phyloP scores from a whole-genome alignment of 306 rosid species.

The Castanopsis chinensis region DNA sequence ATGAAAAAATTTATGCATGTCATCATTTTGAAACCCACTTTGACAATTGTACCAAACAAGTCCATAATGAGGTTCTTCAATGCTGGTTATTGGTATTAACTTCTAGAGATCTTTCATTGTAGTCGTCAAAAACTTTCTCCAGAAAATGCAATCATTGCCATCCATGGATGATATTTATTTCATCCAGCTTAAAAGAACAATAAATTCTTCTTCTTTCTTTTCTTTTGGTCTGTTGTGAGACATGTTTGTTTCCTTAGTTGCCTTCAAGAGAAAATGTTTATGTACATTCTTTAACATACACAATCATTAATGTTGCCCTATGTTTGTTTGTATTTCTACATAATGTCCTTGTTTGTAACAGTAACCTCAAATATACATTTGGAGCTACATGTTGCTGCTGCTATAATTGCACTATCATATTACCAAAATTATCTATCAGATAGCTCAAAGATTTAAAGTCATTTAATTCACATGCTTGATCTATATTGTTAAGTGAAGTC shows the following conservation, averaged over 20 bases:
- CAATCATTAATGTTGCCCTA: background rate
- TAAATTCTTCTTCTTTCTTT: slow-evolving; percentile 29
- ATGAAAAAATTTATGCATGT: background rate
- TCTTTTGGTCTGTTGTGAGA: background rate
- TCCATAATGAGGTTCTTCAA: background rate
- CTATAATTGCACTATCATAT: background rate
- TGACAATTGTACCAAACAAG: background rate
- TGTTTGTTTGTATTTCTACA: background rate
- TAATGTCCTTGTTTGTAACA: background rate
- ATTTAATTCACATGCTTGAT: slow-evolving; percentile 10
- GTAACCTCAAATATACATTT: background rate
- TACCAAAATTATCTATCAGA: background rate
- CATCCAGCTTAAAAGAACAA: slow-evolving; percentile 91
- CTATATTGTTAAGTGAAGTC: background rate
- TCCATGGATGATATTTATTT: slow-evolving; percentile 87
- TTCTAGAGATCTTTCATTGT: slow-evolving; percentile 35
- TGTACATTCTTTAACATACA: background rate
- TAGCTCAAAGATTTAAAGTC: background rate
- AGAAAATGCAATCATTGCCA: slow-evolving; percentile 93
- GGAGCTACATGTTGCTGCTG: background rate
- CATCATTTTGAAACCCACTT: slow-evolving; percentile 1
- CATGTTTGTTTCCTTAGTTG: background rate
- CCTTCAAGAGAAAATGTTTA: background rate
- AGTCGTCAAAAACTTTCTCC: slow-evolving; percentile 93
- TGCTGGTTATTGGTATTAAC: slow-evolving; percentile 1